Base-by-base conservation (phyloP, 2,329 filamentous ascomycete species). In the Neofusicoccum cordaticola region DNA sequence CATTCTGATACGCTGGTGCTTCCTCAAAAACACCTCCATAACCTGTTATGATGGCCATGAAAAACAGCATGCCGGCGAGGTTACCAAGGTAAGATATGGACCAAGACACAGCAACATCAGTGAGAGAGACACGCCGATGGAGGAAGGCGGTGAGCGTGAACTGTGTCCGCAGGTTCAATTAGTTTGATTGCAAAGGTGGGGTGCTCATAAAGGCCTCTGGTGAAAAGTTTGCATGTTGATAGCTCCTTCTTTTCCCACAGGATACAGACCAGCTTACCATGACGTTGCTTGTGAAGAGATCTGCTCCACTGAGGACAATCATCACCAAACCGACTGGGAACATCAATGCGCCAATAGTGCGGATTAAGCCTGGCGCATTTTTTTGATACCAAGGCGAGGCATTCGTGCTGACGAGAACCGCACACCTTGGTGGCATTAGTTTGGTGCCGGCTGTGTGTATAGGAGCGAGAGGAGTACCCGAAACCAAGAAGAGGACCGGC, bases 331-430 rank as follows among this genome's bases (percentile, higher is more conserved):
- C 75, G 48, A 76, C 72, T 0, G 75, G 75, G 45, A 78, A 77
- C n/a, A 77, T 67, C 2, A 73, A 44, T 12, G 73, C 74, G 2
- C 67, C 70, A 31, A 77, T 68, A 2, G 70, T 72, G 11, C 69
- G 63, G 51, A 77, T 73, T 15, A 76, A 63, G 2, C 75, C 74
- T 1, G 67, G 68, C 0, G 81, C 82, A 66, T 84, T 83, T 6
- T 79, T 77, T 58, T 81, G 76, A 66, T 78, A 82, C 82, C 81
- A 84, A 1, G 81, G 78, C 0, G 80, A 73, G 3, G 80, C 72
- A 66, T 77, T 80, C 31, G 80, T 80, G 57, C 78, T 80, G n/a
- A 45, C 45, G 11, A 64, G 35, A 4, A 56, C 50, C 17, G 50
- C 62, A 44, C 62, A 51, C 4, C 27, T 42, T 15, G 15, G 2